These are phyloP conservation scores for Hirschfeldia incana DNA, from an alignment of 345 rosid species.

Conservation along the genomic window DNA sequence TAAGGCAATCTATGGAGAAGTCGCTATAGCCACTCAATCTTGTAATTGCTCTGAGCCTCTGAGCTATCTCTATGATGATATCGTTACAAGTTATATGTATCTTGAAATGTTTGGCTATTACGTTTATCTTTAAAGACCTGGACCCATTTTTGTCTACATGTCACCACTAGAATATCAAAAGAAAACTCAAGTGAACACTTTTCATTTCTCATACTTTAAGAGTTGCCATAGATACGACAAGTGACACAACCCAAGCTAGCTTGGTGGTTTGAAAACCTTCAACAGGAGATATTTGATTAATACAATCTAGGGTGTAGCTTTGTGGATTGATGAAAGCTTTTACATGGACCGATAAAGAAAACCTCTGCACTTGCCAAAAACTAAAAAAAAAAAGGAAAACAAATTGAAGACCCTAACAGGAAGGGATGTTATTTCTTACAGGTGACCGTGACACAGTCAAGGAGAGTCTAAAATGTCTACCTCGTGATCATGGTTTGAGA, in stretches of 20 bases:
- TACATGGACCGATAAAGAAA: background rate
- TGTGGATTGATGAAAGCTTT: background rate
- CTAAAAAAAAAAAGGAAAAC: background rate
- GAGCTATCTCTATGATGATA: no score
- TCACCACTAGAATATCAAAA: background rate
- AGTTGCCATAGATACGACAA: background rate
- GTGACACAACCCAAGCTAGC: background rate
- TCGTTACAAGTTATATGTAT: background rate
- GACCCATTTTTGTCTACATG: no score
- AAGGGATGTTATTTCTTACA: constrained; percentile 1
- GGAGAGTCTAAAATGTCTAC: constrained; percentile 19
- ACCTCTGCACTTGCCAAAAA: background rate
- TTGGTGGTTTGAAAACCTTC: background rate
- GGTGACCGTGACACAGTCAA: constrained; percentile 20
- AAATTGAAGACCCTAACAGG: background rate
- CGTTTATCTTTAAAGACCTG: no score
- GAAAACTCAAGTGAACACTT: background rate
- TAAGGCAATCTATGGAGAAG: no score
- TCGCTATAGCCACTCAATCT: no score
- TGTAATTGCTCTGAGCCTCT: no score
- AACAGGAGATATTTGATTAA: no score
- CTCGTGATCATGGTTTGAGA: background rate
- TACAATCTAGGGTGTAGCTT: background rate
- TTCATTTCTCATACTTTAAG: background rate
- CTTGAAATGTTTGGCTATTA: background rate